Evolutionary conservation across 495 filamentous ascomycete species (phyloP), one percentile per base, ranked within the genome.

Genomic region (Penicillium goetzii): DNA sequence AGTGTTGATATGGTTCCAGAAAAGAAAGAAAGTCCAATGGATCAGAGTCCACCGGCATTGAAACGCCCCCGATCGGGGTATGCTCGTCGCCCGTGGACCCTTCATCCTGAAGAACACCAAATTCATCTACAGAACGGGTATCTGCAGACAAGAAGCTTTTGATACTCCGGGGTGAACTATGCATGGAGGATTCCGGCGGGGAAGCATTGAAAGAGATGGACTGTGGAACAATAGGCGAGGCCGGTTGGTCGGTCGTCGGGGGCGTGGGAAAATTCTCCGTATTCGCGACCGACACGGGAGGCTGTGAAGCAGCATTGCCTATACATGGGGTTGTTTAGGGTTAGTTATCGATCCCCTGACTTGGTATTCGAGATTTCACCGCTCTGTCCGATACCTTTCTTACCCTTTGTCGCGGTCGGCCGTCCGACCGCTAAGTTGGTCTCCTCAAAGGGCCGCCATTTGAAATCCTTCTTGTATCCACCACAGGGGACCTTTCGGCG

Each of bases 381-480:
- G 14, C n/a, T 9, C 47, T 43, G 17, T 32, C 41, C 33, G 71
- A 34, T 74, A 85, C 85, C 76, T 74, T 84, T 87, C 68, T 82
- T 85, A 33, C 67, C 45, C 68, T 79, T 85, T 25, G 54, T 53
- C 17, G 68, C 59, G 49, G 75, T 68, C 23, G 73, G 60, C 10
- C 63, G 62, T 64, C 85, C 88, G 56, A 80, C 78, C n/a, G 74
- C 74, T 60, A 89, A 76, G 56, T 76, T 86, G 53, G 83, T 80
- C 68, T 92, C 90, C 68, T 90, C 90, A 66, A 92, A 91, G 2
- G 89, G 83, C 36, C 89, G 82, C 90, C 90, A 93, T 83, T 92
- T 93, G 78, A 91, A 92, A 68, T 91, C 88, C 73, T 90, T 93
- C 70, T 88, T 90, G 72, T 92, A 93, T 19, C 90, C 90, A 34